phyloP scores from a whole-genome alignment of 2,329 filamentous ascomycete species.

The Plenodomus biglobosus region DNA sequence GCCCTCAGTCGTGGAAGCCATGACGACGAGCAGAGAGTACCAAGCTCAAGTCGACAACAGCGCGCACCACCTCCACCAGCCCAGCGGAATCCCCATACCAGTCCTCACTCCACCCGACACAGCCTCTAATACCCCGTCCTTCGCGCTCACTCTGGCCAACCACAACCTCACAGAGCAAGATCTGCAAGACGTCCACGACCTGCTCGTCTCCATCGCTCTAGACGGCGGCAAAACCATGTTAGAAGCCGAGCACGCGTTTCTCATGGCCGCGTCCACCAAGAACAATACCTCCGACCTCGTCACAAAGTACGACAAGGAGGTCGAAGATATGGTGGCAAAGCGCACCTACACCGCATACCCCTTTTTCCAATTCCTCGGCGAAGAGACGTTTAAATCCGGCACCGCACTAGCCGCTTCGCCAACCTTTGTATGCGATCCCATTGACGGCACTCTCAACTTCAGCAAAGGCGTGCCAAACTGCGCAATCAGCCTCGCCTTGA shows the following conservation, averaged over 20 bases:
- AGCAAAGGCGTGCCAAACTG: slow-evolving; percentile 42
- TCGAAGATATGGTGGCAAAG: slow-evolving; percentile 54
- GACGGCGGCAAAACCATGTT: slow-evolving; percentile 39
- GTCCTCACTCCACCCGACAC: slow-evolving; percentile 9
- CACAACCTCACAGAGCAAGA: slow-evolving; percentile 14
- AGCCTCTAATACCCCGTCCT: slow-evolving; percentile 11
- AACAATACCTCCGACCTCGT: slow-evolving; percentile 54
- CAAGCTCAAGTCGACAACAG: background rate
- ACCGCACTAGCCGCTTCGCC: slow-evolving; percentile 34
- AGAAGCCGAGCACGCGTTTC: slow-evolving; percentile 31
- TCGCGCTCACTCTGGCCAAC: slow-evolving; percentile 17
- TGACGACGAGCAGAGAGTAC: background rate
- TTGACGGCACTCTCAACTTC: slow-evolving; percentile 47
- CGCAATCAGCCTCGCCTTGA: slow-evolving; percentile 39
- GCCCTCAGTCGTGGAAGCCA: background rate
- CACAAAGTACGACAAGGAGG: slow-evolving; percentile 57
- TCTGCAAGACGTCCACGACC: slow-evolving; percentile 19
- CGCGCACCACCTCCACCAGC: slow-evolving; percentile 6
- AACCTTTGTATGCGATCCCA: slow-evolving; percentile 44
- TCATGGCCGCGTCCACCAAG: slow-evolving; percentile 27
- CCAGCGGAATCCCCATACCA: background rate
- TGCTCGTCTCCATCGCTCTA: slow-evolving; percentile 30
- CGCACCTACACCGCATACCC: slow-evolving; percentile 51
- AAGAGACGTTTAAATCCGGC: slow-evolving; percentile 39
- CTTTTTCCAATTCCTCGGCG: slow-evolving; percentile 46